Base-by-base conservation (phyloP, 139 green algal species). In the Coccomyxa sp. region DNA sequence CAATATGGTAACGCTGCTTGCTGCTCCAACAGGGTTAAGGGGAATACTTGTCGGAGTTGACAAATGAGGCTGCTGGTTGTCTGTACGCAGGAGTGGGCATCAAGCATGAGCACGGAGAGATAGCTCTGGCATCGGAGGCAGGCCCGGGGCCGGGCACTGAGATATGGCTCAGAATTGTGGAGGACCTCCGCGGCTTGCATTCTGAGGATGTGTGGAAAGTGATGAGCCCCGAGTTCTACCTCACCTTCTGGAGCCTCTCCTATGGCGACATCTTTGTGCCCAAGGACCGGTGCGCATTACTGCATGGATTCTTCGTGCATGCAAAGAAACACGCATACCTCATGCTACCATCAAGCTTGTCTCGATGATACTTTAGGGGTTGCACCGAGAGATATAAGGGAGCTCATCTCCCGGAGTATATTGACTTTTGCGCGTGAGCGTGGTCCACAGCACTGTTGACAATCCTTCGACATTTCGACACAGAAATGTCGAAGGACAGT, bases 191-290 rank as follows among this genome's bases (percentile, higher is more conserved):
- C 60, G 45, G 28, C 31, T 87, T 86, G 76, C 83, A 87, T 30
- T 59, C 86, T 11, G 45, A 71, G 31, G 28, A 30, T 18, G 74
- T 77, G 25, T 92, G 89, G 89, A 58, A 87, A n/a, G 85, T 51
- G 60, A 83, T 96, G 10, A 90, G 84, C 1, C 87, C 88, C 15
- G 79, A 91, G 32, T 81, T 97, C 28, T 97, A 95, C 87, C 57
- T 90, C 66, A 86, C 84, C 7, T 97, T 97, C 84, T 97, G 94
- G 94, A 83, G 80, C 27, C 88, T 95, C 38, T 82, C 86, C n/a
- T 85, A 95, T 58, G 82, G 87, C 25, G 93, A 97, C 87, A 86
- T 97, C 10, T 85, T 94, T 66, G 90, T 92, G 77, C 90, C 91
- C 21, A 81, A 28, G 31, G 82, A 82, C 13, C 84, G 82, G 86